A percentile compares a stretch with the other conserved stretches of the same genome.
phyloP scores from a whole-genome alignment of 331 rosid genomes.

The Malus hybrid region DNA sequence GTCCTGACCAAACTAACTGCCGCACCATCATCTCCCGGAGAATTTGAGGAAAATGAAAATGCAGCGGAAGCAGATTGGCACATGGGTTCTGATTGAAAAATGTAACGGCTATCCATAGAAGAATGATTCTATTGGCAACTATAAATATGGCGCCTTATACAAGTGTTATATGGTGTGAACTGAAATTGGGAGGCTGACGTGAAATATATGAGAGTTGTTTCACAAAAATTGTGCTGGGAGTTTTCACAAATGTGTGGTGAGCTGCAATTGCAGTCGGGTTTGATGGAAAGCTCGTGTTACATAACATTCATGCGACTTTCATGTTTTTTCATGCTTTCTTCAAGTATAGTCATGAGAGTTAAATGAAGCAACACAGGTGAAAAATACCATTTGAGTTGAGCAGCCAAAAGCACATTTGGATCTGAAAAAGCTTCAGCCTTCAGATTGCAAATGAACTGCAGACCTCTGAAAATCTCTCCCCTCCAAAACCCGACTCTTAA shows the following conservation, averaged over 20 bases:
- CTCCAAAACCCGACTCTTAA: background rate
- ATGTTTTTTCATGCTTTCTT: background rate
- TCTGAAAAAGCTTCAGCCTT: slow-evolving; percentile 9
- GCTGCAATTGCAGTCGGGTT: background rate
- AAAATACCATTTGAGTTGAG: slow-evolving; percentile 16
- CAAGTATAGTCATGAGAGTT: slow-evolving; percentile 4
- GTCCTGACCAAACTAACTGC: slow-evolving; percentile 15
- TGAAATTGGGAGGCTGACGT: background rate
- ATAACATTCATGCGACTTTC: slow-evolving; percentile 2
- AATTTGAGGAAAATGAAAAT: slow-evolving; percentile 39
- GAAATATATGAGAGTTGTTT: slow-evolving; percentile 3
- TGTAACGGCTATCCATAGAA: slow-evolving; percentile 38
- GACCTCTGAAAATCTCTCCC: background rate
- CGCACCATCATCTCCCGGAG: slow-evolving; percentile 26
- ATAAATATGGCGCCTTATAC: background rate
- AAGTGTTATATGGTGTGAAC: background rate
- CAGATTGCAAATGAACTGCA: background rate
- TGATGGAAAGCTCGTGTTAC: background rate
- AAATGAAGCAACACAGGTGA: slow-evolving; percentile 1
- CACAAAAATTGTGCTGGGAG: slow-evolving; percentile 13
- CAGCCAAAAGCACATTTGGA: slow-evolving; percentile 10
- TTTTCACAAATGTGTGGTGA: background rate
- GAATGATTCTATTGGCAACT: background rate
- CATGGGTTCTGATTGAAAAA: slow-evolving; percentile 24
- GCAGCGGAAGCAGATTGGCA: slow-evolving; percentile 26